Percentiles rank a stretch among this genome's conserved stretches.
These are phyloP conservation scores for Alternaria rosae DNA, from an alignment of 2,329 filamentous ascomycete genomes.

Conservation along the genomic window DNA sequence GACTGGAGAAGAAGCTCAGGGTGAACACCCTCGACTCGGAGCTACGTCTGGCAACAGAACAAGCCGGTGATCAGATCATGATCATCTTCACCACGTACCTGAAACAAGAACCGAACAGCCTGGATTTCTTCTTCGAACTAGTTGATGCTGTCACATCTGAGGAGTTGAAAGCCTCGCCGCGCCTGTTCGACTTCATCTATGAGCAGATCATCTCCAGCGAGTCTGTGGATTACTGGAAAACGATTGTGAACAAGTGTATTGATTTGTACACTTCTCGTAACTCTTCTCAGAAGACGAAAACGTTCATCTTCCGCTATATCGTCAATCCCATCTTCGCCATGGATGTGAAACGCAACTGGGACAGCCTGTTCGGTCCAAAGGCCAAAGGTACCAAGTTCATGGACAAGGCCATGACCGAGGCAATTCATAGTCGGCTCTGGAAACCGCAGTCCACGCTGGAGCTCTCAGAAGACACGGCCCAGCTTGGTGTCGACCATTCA, in stretches of 20 bases:
- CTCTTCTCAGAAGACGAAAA: constrained; percentile 87
- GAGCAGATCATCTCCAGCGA: constrained; percentile 81
- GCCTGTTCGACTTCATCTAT: constrained; percentile 84
- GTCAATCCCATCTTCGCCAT: constrained; percentile 96
- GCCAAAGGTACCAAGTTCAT: constrained; percentile 74
- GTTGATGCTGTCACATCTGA: constrained; percentile 85
- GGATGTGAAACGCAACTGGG: constrained; percentile 89
- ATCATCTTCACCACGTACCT: constrained; percentile 83
- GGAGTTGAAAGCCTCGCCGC: constrained; percentile 78
- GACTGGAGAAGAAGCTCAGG: constrained; percentile 77
- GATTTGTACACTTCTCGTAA: constrained; percentile 83
- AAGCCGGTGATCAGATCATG: constrained; percentile 89
- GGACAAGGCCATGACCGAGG: constrained; percentile 85
- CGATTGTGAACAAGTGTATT: constrained; percentile 82
- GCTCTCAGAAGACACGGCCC: constrained; percentile 79
- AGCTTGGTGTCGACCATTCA: constrained; percentile 91
- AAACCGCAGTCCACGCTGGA: constrained; percentile 81
- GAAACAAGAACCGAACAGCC: constrained; percentile 73
- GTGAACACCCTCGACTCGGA: constrained; percentile 72
- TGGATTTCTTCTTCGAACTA: constrained; percentile 84
- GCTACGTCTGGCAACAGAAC: constrained; percentile 84
- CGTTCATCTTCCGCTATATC: constrained; percentile 88
- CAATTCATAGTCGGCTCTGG: constrained; percentile 93
- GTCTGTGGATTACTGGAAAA: constrained; percentile 85
- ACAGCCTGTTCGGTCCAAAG: constrained; percentile 56